These are phyloP conservation scores for Coemansia sp. DNA, from an alignment of 192 early-diverging fungal genomes.

Conservation along the genomic window DNA sequence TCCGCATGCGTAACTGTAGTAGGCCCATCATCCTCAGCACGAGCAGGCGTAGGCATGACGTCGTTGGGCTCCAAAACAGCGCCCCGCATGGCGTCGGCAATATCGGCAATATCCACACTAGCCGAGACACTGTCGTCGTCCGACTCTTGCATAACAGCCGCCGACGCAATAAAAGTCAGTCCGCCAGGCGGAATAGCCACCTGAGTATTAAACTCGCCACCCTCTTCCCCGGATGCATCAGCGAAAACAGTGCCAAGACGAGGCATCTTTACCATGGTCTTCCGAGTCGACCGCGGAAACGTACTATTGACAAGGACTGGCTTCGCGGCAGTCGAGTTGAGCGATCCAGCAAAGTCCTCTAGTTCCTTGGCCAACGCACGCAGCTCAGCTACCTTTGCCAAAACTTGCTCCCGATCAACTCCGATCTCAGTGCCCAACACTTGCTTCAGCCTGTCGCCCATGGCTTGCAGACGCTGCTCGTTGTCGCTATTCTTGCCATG, in stretches of 20 bases:
- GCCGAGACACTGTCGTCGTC: conserved; percentile 6
- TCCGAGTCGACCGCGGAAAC: neutral
- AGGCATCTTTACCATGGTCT: conserved; percentile 26
- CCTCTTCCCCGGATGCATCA: neutral
- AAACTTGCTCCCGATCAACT: conserved; percentile 7
- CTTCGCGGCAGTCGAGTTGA: neutral
- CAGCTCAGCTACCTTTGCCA: conserved; percentile 18
- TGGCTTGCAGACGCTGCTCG: neutral
- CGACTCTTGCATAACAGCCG: conserved; percentile 24
- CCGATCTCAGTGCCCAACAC: neutral
- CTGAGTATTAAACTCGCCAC: conserved; percentile 29
- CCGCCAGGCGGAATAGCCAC: conserved; percentile 51
- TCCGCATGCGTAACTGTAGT: neutral
- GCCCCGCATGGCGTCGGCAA: neutral
- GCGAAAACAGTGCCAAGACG: conserved; percentile 14
- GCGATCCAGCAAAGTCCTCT: conserved; percentile 15
- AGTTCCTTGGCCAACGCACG: conserved; percentile 32
- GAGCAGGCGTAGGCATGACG: neutral
- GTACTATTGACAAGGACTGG: neutral
- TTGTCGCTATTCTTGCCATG: neutral
- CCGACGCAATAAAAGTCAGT: conserved; percentile 43
- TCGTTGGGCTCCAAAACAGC: neutral
- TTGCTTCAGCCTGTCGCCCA: neutral
- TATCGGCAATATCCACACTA: conserved; percentile 2
- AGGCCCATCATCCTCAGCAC: neutral